Percentiles rank a stretch among this genome's conserved stretches.
Evolutionary conservation across 2,329 filamentous ascomycete genomes (phyloP).

Genomic region (Myriangium duriaei): DNA sequence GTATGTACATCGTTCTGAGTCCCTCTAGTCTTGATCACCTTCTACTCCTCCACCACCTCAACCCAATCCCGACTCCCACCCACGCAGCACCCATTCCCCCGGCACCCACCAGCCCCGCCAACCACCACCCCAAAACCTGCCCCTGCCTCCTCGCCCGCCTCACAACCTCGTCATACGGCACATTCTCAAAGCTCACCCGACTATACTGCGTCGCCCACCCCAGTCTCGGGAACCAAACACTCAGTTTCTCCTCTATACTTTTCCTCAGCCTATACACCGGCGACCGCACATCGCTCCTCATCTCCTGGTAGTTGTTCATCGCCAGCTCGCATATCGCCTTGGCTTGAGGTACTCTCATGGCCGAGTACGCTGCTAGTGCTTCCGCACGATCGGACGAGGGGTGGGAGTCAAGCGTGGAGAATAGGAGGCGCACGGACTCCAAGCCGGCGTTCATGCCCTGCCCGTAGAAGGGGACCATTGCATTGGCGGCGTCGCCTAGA

Average conservation of each 20-base stretch:
- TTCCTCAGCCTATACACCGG: conserved; percentile 71
- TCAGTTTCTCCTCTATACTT: conserved; percentile 71
- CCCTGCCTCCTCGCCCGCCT: conserved; percentile 57
- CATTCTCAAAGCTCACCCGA: conserved; percentile 84
- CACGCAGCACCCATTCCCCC: conserved; percentile 19
- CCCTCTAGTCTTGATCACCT: neutral
- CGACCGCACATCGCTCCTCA: conserved; percentile 74
- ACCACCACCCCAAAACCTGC: conserved; percentile 23
- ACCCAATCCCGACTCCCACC: conserved; percentile 18
- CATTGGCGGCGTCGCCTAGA: conserved; percentile 86
- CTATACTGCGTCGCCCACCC: conserved; percentile 92
- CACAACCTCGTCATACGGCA: conserved; percentile 76
- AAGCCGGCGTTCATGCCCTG: conserved; percentile 96
- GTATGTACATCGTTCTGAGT: too few species aligned
- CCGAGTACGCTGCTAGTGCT: conserved; percentile 63
- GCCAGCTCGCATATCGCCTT: conserved; percentile 89
- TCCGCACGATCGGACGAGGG: conserved; percentile 27
- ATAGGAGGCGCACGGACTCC: conserved; percentile 84
- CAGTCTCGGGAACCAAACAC: conserved; percentile 58
- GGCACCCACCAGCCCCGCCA: conserved; percentile 37
- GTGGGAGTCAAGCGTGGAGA: conserved; percentile 64
- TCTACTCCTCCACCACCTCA: conserved; percentile 14
- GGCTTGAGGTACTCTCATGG: conserved; percentile 61
- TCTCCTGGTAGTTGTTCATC: conserved; percentile 82
- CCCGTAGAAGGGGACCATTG: conserved; percentile 97